Conservation (phyloP, 192 early-diverging fungal genomes). For the Polychytrium aggregatum region DNA sequence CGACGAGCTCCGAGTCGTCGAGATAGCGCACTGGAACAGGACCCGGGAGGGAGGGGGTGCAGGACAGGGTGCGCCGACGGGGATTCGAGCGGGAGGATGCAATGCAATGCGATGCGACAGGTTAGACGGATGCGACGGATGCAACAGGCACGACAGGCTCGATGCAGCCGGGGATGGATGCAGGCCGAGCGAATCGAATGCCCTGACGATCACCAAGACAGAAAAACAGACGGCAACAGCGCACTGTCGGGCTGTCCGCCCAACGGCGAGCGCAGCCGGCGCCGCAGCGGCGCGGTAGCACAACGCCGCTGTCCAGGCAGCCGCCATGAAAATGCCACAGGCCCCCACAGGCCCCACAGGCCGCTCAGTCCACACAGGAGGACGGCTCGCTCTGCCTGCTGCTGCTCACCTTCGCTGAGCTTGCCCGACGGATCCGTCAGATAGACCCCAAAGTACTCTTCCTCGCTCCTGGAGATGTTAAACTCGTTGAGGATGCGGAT, state of each 20-base stretch:
- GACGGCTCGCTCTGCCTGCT: too few species aligned
- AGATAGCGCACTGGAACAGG: too few species aligned
- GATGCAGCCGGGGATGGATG: background rate
- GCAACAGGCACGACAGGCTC: too few species aligned
- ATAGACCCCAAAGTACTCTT: conserved; percentile 8
- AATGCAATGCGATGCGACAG: too few species aligned
- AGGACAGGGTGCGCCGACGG: too few species aligned
- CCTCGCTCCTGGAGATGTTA: conserved; percentile 34
- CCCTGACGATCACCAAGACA: conserved; percentile 8
- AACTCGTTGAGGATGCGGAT: conserved; percentile 66
- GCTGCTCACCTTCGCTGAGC: conserved; percentile 1
- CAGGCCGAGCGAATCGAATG: background rate
- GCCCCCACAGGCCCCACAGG: conserved; percentile 41
- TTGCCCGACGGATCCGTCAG: conserved; percentile 3
- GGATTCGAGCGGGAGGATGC: too few species aligned
- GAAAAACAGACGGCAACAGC: conserved; percentile 5
- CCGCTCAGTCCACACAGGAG: background rate
- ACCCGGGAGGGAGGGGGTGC: too few species aligned
- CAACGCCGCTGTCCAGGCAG: background rate
- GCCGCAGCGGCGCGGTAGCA: background rate
- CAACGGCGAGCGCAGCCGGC: background rate
- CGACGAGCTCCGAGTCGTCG: too few species aligned
- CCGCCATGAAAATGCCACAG: conserved; percentile 46
- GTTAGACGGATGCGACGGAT: too few species aligned
- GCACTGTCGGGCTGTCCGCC: conserved; percentile 4